These are phyloP conservation scores for Rhynchospora tenuis DNA, from an alignment of 176 grass and related monocot species.

Conservation along the genomic window DNA sequence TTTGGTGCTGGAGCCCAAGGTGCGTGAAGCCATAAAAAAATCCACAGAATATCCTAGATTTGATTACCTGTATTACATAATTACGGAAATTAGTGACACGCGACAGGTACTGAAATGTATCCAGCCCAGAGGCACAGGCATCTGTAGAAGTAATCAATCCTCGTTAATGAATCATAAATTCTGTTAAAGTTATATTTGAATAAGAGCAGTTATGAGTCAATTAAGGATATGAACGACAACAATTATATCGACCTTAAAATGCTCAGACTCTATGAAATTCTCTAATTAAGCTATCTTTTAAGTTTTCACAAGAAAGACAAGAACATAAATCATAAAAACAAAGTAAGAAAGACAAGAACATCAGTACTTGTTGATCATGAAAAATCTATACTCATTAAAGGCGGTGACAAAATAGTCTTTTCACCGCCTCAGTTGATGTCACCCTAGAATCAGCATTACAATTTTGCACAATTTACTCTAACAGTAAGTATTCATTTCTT, in stretches of 20 bases:
- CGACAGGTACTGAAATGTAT: background rate
- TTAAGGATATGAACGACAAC: background rate
- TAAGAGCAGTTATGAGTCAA: background rate
- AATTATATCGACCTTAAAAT: background rate
- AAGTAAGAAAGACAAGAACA: background rate
- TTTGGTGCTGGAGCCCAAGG: background rate
- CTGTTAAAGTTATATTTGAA: background rate
- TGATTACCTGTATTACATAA: background rate
- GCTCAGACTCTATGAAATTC: background rate
- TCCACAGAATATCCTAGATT: background rate
- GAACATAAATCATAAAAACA: too few species aligned
- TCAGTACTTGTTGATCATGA: too few species aligned
- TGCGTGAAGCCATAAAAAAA: background rate
- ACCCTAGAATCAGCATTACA: too few species aligned
- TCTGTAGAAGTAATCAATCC: conserved; percentile 6
- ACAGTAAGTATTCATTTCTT: too few species aligned
- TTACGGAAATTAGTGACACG: background rate
- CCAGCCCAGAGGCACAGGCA: background rate
- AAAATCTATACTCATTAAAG: too few species aligned
- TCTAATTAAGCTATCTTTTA: background rate
- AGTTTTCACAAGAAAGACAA: background rate
- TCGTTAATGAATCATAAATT: conserved; percentile 19
- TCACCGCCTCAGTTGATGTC: too few species aligned
- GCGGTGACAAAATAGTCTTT: too few species aligned
- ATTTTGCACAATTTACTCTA: too few species aligned